Evolutionary conservation across 1,284 basidiomycete species (phyloP), one percentile per base, ranked within the genome.

Genomic region (Apiotrichum mycotoxinovorans): DNA sequence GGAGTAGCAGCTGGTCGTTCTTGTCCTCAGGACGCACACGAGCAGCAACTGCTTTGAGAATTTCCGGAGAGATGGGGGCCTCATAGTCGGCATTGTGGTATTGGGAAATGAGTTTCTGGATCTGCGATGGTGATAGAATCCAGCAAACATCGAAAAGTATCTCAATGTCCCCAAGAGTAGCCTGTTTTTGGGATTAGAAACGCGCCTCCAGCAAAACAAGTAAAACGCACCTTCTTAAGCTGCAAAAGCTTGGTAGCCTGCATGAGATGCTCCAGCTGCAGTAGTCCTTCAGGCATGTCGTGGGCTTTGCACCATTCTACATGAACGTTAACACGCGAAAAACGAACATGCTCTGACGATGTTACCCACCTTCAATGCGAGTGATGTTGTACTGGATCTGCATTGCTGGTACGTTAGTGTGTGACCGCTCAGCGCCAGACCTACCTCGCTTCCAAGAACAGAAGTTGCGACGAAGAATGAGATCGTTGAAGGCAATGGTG

Each of bases 81-180:
- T 96, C 74, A 33, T 68, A 69, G 79, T 98, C 96, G 47, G 96
- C 96, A 59, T 96, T 94, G 71, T 96, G 95, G 80, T 98, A 98
- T 78, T 96, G 94, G 59, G 88, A 89, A 79, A 95, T 96, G 84
- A 97, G 91, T 71, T 95, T 89, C 80, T 98, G 96, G 68, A 99
- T 98, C 78, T 99, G 96, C 73, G 95, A 95, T 0, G 96, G 96
- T 58, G 93, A 98, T 52, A 99, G 82, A 87, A 99, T 98, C 96
- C 96, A 98, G 82, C 94, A 98, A 54, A 98, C 95, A 73, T 96
- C 89, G 73, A 97, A 98, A 68, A 98, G 95, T 68, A 98, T 98
- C 77, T 98, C 93, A 64, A 98, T 96, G 74, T 98, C 93, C 26
- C 87, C 87, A 40, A 90, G 82, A 1, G 91, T 91, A 10, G 91